Percentiles rank a stretch among this genome's conserved stretches.
Evolutionary conservation across 345 rosid genomes (phyloP).

Genomic region (Eucalyptus brandiana): DNA sequence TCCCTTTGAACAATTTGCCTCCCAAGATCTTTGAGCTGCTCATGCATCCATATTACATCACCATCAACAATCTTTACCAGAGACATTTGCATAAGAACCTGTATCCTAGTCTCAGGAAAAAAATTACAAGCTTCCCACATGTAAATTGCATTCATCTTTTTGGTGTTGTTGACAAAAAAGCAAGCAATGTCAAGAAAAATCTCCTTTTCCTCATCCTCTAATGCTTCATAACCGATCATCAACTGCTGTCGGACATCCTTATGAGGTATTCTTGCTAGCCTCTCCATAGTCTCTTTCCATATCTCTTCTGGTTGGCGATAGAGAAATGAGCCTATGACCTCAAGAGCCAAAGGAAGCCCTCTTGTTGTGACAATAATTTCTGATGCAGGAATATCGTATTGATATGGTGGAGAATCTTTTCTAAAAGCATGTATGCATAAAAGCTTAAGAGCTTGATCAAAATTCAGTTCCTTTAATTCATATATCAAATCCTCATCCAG

Average conservation of each 20-base stretch:
- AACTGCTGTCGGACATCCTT: not conserved
- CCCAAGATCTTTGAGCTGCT: not conserved
- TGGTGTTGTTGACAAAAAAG: not conserved
- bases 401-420: not conserved
- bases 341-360: not conserved
- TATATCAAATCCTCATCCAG: not conserved
- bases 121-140: not conserved
- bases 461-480: not conserved
- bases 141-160: not conserved
- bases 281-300: not conserved
- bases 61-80: not conserved
- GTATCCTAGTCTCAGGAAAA: not conserved
- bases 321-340: not conserved
- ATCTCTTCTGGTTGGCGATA: not conserved
- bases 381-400: not conserved
- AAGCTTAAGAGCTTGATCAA: not conserved
- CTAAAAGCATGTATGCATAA: not conserved
- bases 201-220: not conserved
- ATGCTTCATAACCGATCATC: not conserved
- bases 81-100: not conserved
- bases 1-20: not conserved
- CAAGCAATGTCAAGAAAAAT: not conserved
- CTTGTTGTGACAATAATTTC: not conserved
- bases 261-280: not conserved
- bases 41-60: not conserved